Evolutionary conservation across 2,329 filamentous ascomycete genomes (phyloP), one percentile per base, ranked within the genome.

Genomic region (Microthyrium microscopicum): DNA sequence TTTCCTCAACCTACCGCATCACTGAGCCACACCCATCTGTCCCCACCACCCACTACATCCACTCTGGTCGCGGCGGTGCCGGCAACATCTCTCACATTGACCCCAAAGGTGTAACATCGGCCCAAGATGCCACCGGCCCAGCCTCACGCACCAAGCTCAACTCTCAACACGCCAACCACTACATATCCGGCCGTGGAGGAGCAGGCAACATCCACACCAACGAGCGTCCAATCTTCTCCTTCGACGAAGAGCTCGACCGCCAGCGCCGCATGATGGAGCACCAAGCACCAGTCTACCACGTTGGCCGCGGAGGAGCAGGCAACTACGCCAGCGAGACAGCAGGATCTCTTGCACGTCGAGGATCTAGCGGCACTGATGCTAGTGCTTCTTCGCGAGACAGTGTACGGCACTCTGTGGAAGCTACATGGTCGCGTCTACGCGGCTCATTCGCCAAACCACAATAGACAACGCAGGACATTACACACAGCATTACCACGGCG

Each of bases 131-230:
- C 41, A 51, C 53, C 5, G 55, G 61, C 37, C 60, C 64, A 39
- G 60, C 64, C 9, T 56, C 67, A 1, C 53, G 61, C 41, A 53
- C 63, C 33, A 58, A 59, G 35, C 60, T 70, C 37, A 53, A 60
- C 41, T 54, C 44, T 49, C 62, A 46, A 43, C 60, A 49, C 46
- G 47, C 42, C 40, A 55, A 59, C 27, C 52, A 59, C 38, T 62
- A 65, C 56, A 76, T 76, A 62, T 68, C 72, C 57, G 74, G 74
- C 44, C 70, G 74, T 37, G 74, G 74, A 43, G 73, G 74, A 37
- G 73, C 72, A 3, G 74, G 74, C 46, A 79, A 78, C 57, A 63
- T 70, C 41, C 60, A 65, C 54, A 52, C 61, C 34, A 50, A 55
- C 39, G 65, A 74, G 44, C 61, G 68, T 26, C 62, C 66, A 46